Base-by-base conservation (phyloP, 208 protist species). In the Crithidia thermophila region DNA sequence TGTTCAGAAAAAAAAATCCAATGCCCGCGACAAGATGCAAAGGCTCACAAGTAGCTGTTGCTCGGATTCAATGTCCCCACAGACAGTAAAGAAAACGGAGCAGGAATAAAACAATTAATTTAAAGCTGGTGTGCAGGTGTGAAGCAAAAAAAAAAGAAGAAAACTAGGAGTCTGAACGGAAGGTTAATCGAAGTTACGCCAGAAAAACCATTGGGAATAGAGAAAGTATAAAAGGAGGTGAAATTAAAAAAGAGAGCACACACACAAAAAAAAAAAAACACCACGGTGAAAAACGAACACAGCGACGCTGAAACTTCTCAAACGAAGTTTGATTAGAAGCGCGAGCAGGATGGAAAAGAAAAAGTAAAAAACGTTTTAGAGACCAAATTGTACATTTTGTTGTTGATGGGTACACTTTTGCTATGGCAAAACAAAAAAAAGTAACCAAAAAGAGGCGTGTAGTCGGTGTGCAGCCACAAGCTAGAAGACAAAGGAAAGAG, bases 351-450 rank as follows among this genome's bases (percentile, higher is more conserved):
- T n/a, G n/a, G n/a, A 67, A 56, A 43, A 58, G 14, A 46, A 39
- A 68, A 49, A 59, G 50, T 36, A 58, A 20, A 9, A 53, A 4
- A 36, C 23, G 18, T 34, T 51, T 65, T 5, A 28, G 40, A 18
- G 13, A 46, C 20, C 14, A n/a, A n/a, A n/a, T n/a, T n/a, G n/a
- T n/a, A n/a, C n/a, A n/a, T n/a, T n/a, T n/a, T n/a, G n/a, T n/a
- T n/a, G n/a, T n/a, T n/a, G n/a, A n/a, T n/a, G n/a, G n/a, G n/a
- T n/a, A n/a, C n/a, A n/a, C n/a, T n/a, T n/a, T n/a, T n/a, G n/a
- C n/a, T n/a, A n/a, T n/a, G n/a, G n/a, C n/a, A n/a, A n/a, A n/a
- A n/a, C n/a, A n/a, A n/a, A n/a, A n/a, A n/a, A n/a, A n/a, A n/a
- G n/a, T n/a, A n/a, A n/a, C n/a, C n/a, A n/a, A n/a, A n/a, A n/a